A percentile compares a stretch with the other conserved stretches of the same genome.
phyloP scores from a whole-genome alignment of 192 early-diverging fungal genomes.

The Linnemannia exigua region DNA sequence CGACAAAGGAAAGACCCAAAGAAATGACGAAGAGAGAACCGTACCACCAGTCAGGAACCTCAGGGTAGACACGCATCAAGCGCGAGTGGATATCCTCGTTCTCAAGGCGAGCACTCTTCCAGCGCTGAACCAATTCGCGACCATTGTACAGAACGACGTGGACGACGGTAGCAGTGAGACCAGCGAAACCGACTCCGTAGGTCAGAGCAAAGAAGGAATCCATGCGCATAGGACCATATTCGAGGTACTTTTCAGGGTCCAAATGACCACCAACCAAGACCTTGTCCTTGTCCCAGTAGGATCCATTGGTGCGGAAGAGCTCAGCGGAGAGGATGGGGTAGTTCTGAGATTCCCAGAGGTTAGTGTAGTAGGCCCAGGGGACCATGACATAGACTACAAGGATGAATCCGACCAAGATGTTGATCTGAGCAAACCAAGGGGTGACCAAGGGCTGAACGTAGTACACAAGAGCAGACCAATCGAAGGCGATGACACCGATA shows the following conservation, averaged over 20 bases:
- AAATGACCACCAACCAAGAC: too few species aligned
- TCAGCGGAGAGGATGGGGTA: constrained; percentile 56
- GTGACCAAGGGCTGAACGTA: constrained; percentile 57
- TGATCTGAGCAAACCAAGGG: constrained; percentile 58
- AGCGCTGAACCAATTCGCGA: constrained; percentile 70
- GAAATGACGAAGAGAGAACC: constrained; percentile 55
- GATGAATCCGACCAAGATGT: constrained; percentile 62
- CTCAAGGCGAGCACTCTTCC: constrained; percentile 39
- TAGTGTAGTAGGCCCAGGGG: constrained; percentile 61
- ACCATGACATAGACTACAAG: constrained; percentile 62
- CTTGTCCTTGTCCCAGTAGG: too few species aligned
- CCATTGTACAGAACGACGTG: constrained; percentile 77
- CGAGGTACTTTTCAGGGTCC: constrained; percentile 51
- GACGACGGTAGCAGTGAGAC: constrained; percentile 63
- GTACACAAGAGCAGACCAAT: constrained; percentile 67
- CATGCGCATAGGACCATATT: constrained; percentile 60
- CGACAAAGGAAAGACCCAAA: constrained; percentile 58
- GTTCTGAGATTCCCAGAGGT: constrained; percentile 58
- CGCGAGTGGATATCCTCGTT: constrained; percentile 72
- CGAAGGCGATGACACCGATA: constrained; percentile 66
- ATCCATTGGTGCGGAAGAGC: too few species aligned
- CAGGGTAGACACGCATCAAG: constrained; percentile 75
- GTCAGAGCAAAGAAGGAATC: constrained; percentile 61
- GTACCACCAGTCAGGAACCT: constrained; percentile 76
- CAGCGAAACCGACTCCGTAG: constrained; percentile 66